Conservation (phyloP, 371 early-diverging fungal genomes). For the Coemansia sp. region DNA sequence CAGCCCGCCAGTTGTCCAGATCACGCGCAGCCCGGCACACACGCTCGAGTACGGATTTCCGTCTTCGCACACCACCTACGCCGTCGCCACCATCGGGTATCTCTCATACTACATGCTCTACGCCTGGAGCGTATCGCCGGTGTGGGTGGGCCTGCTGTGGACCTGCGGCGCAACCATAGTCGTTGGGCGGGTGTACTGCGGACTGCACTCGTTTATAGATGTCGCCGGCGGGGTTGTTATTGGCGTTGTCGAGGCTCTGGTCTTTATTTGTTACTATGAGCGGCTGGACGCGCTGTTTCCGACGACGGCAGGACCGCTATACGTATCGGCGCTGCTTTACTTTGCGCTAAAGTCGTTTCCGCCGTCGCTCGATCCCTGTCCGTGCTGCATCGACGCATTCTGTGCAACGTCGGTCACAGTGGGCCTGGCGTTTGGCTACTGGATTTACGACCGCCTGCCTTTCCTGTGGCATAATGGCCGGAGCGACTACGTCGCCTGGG, state of each 20-base stretch:
- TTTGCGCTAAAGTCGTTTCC: constrained; percentile 39
- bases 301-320: constrained; percentile 36
- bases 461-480: constrained; percentile 28
- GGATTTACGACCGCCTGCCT: constrained; percentile 39
- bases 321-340: constrained; percentile 34
- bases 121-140: constrained; percentile 17
- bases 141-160: constrained; percentile 31
- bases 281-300: constrained; percentile 31
- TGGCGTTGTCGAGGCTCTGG: constrained; percentile 38
- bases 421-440: constrained; percentile 28
- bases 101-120: constrained; percentile 37
- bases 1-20: constrained; percentile 50
- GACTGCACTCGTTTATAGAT: constrained; percentile 52
- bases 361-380: constrained; percentile 42
- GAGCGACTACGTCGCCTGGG: constrained; percentile 42
- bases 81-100: constrained; percentile 43
- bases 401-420: constrained; percentile 47
- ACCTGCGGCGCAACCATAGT: constrained; percentile 22
- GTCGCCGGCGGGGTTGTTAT: constrained; percentile 46
- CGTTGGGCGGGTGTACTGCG: constrained; percentile 52
- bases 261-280: constrained; percentile 26
- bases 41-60: constrained; percentile 54
- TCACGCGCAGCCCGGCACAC: constrained; percentile 50
- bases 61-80: constrained; percentile 54
- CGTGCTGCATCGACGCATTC: constrained; percentile 45